Evolutionary conservation across 208 protist genomes (phyloP), one percentile per base, ranked within the genome.

Genomic region (Trypanosoma platydactyli): DNA sequence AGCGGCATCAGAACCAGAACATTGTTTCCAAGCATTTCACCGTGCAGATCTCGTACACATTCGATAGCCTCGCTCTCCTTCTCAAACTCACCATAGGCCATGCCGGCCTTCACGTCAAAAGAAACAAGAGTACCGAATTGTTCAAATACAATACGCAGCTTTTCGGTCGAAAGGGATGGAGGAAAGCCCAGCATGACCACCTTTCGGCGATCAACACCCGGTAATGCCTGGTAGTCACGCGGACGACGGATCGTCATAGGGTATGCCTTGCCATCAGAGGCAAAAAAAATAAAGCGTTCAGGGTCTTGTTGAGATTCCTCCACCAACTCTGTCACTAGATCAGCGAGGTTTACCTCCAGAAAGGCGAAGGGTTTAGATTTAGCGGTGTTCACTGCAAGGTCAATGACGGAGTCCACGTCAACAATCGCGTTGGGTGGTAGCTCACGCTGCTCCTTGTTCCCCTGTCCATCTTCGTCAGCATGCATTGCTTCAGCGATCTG

Each of bases 161-260:
- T 77, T 13, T 80, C 81, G 33, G 77, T 71, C 12, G 76, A 64
- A 48, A 94, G 73, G 3, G 86, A 72, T 4, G 78, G 56, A 27
- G 85, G 86, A 55, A 92, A 91, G 27, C 90, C 90, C 18, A 84
- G 58, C 71, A 95, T 77, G 5, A 94, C 90, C 1, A 95, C 80
- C 61, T 86, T 86, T 2, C 58, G 68, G 24, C 64, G 45, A 56
- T 94, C 87, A 22, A 87, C 75, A 25, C 84, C 84, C 5, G 69
- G 55, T 45, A 92, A 67, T 22, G 57, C 59, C 41, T 86, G 63
- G 44, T 84, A 85, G 58, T 95, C 90, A 5, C 81, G 76, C 27
- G 90, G 90, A 12, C 90, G 83, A 30, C 83, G 81, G 22, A 95
- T 81, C 29, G 68, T 73, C 12, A 94, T 76, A 16, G 79, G 60